phyloP scores from a whole-genome alignment of 768 basidiomycete genomes.

The Tulasnella sp. region DNA sequence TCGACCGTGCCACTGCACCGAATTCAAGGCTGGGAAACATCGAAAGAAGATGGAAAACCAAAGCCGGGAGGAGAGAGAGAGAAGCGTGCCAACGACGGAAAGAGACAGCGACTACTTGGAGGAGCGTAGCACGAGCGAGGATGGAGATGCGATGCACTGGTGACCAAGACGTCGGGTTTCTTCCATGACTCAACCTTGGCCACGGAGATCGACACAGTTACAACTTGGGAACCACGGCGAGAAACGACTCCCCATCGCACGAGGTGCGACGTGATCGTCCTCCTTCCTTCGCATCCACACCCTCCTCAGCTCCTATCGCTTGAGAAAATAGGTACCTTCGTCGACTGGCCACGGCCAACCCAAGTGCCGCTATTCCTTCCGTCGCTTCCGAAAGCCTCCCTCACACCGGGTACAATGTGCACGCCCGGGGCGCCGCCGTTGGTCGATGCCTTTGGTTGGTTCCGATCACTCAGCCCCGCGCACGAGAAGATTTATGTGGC shows the following conservation, averaged over 20 bases:
- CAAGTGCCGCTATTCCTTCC: neutral
- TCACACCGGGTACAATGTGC: slow-evolving; percentile 27
- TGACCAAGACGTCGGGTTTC: neutral
- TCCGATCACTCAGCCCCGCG: slow-evolving; percentile 22
- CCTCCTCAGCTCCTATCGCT: slow-evolving; percentile 26
- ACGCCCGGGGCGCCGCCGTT: slow-evolving; percentile 31
- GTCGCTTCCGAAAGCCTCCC: neutral
- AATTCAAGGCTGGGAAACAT: slow-evolving; percentile 70
- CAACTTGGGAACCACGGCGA: neutral
- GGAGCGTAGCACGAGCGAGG: slow-evolving; percentile 35
- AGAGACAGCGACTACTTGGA: slow-evolving; percentile 47
- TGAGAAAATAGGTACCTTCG: slow-evolving; percentile 65
- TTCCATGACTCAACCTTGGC: too few species aligned
- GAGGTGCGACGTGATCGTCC: slow-evolving; percentile 7
- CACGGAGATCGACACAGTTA: neutral
- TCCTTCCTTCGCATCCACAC: neutral
- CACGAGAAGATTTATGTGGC: slow-evolving; percentile 89
- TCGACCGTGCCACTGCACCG: slow-evolving; percentile 83
- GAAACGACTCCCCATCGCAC: neutral
- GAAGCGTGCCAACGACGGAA: slow-evolving; percentile 47
- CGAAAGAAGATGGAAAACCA: slow-evolving; percentile 69
- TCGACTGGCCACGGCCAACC: slow-evolving; percentile 48
- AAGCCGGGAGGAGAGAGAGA: slow-evolving; percentile 54
- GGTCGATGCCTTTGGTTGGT: slow-evolving; percentile 35
- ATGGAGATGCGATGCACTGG: slow-evolving; percentile 8